A percentile compares a stretch with the other conserved stretches of the same genome.
Evolutionary conservation across 345 rosid genomes (phyloP).

Genomic region (Camelina hispida): DNA sequence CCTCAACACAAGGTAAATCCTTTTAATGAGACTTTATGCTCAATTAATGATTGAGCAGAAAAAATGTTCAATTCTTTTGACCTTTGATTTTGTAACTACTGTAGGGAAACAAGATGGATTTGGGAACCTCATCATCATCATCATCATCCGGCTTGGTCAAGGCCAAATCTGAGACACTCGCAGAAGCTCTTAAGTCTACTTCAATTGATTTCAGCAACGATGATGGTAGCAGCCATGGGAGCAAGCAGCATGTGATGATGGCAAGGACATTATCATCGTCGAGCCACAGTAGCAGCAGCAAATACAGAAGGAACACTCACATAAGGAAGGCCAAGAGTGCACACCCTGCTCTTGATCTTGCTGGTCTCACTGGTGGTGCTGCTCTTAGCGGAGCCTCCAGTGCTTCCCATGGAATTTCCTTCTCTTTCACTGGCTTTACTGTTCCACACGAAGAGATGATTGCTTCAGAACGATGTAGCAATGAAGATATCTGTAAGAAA

Average conservation of each 20-base stretch:
- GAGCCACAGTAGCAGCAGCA: constrained; percentile 50
- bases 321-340: constrained; percentile 91
- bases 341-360: constrained; percentile 67
- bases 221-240: constrained; percentile 46
- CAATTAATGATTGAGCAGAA: constrained; percentile 3
- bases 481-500: constrained; percentile 73
- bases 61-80: neutral
- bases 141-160: constrained; percentile 60
- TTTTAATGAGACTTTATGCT: constrained; percentile 14
- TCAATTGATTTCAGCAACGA: constrained; percentile 46
- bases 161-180: constrained; percentile 74
- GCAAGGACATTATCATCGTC: constrained; percentile 53
- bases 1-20: constrained; percentile 29
- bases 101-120: constrained; percentile 22
- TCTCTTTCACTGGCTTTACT: constrained; percentile 90
- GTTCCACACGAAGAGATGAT: constrained; percentile 71
- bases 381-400: constrained; percentile 95
- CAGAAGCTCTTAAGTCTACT: constrained; percentile 68
- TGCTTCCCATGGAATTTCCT: constrained; percentile 87
- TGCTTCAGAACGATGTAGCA: constrained; percentile 73
- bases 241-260: constrained; percentile 51
- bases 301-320: constrained; percentile 57
- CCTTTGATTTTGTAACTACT: neutral
- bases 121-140: constrained; percentile 40
- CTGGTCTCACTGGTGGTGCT: constrained; percentile 69